Evolutionary conservation across 805 yeast species (phyloP).

Genomic region (Scheffersomyces ergatensis): DNA sequence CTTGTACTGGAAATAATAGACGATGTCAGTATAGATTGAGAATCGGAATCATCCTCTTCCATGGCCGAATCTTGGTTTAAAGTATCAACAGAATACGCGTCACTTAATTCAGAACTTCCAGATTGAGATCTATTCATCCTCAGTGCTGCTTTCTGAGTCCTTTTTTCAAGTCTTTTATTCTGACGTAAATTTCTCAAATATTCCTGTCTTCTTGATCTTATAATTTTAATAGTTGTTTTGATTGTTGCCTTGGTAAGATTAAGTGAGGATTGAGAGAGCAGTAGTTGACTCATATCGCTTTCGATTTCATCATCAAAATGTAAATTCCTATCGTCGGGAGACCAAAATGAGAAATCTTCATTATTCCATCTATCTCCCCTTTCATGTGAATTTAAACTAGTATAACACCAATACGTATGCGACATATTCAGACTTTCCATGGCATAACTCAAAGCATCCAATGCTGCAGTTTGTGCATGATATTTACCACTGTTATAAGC

Average conservation of each 20-base stretch:
- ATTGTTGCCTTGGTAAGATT: neutral
- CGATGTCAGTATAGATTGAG: slow-evolving; percentile 16
- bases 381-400: slow-evolving; percentile 66
- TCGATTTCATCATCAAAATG: slow-evolving; percentile 6
- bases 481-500: slow-evolving; percentile 70
- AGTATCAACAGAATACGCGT: neutral
- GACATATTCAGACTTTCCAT: slow-evolving; percentile 71
- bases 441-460: slow-evolving; percentile 79
- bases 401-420: slow-evolving; percentile 86
- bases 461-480: slow-evolving; percentile 71
- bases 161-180: neutral
- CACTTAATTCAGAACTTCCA: neutral
- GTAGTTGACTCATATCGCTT: neutral
- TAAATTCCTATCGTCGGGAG: slow-evolving; percentile 53
- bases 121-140: neutral
- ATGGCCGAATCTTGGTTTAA: neutral
- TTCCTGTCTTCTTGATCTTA: neutral
- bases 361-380: slow-evolving; percentile 94
- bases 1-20: slow-evolving; percentile 20
- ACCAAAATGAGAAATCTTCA: slow-evolving; percentile 90
- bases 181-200: neutral
- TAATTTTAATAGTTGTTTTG: neutral
- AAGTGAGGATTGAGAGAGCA: neutral
- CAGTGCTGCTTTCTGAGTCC: no score
- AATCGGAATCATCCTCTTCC: slow-evolving; percentile 12